A percentile compares a stretch with the other conserved stretches of the same genome.
phyloP scores from a whole-genome alignment of 768 basidiomycete genomes.

The Pleurotus tuber-regium region DNA sequence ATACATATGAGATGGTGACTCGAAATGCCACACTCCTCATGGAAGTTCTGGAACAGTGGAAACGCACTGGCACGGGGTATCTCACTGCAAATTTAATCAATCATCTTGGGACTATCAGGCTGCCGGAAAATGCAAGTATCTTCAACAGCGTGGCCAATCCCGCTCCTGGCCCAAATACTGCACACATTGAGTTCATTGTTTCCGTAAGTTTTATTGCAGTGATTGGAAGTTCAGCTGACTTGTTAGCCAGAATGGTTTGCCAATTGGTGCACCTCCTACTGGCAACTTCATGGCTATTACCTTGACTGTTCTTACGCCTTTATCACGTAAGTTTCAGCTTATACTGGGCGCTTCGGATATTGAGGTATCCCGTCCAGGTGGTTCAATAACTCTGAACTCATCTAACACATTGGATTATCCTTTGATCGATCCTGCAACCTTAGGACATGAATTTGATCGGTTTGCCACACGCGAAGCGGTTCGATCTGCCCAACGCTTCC shows the following conservation, averaged over 20 bases:
- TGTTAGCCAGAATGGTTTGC: constrained; percentile 8
- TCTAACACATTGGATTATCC: constrained; percentile 38
- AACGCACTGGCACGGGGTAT: constrained; percentile 16
- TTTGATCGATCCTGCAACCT: constrained; percentile 35
- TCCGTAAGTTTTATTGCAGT: constrained; percentile 24
- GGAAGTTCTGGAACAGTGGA: constrained; percentile 18
- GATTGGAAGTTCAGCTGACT: too few species aligned
- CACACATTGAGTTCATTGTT: constrained; percentile 34
- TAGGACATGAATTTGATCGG: constrained; percentile 22
- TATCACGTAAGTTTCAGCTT: constrained; percentile 22
- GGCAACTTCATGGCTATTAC: constrained; percentile 20
- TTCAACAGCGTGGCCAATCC: constrained; percentile 30
- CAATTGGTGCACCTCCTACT: constrained; percentile 11
- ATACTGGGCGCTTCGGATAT: too few species aligned
- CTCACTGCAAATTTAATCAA: constrained; percentile 11
- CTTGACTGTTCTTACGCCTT: constrained; percentile 21
- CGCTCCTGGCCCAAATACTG: constrained; percentile 30
- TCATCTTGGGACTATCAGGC: constrained; percentile 18
- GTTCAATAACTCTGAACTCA: constrained; percentile 28
- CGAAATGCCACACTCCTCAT: constrained; percentile 13
- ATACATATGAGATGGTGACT: constrained; percentile 15
- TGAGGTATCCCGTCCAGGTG: constrained; percentile 14
- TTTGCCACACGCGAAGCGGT: constrained; percentile 20
- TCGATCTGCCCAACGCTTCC: constrained; percentile 18
- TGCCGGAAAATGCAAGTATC: constrained; percentile 27